phyloP scores from a whole-genome alignment of 192 early-diverging fungal species.

The Phycomyces blakesleeanus region DNA sequence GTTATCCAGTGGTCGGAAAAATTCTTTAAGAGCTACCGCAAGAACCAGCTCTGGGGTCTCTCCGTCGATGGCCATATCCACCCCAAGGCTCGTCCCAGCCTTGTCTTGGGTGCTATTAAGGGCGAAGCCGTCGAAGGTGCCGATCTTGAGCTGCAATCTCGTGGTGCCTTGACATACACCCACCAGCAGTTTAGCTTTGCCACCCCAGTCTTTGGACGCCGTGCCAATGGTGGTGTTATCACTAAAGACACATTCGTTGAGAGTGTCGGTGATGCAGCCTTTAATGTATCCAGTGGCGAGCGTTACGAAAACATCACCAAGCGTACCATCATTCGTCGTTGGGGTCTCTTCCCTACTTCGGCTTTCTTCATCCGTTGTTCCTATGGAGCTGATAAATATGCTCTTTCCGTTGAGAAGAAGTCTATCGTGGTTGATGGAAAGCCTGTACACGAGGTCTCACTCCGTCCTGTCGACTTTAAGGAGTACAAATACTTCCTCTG shows the following conservation, averaged over 20 bases:
- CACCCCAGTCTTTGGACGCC: constrained; percentile 17
- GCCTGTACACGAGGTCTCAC: constrained; percentile 3
- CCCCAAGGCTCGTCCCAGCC: constrained; percentile 2
- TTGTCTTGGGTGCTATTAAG: constrained; percentile 4
- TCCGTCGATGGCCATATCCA: constrained; percentile 24
- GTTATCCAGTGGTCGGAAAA: constrained; percentile 20
- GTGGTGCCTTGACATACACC: constrained; percentile 1
- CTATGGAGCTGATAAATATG: constrained; percentile 11
- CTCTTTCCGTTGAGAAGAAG: constrained; percentile 15
- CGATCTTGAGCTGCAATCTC: background rate
- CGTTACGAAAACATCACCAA: background rate
- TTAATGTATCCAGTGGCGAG: background rate
- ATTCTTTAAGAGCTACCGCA: background rate
- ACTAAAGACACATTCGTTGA: constrained; percentile 2
- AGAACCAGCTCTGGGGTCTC: constrained; percentile 19
- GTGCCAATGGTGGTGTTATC: background rate
- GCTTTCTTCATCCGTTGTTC: constrained; percentile 19
- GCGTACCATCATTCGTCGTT: constrained; percentile 9
- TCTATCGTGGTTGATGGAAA: background rate
- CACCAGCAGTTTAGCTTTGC: constrained; percentile 13
- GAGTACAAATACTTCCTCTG: constrained; percentile 19
- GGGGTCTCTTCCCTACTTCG: constrained; percentile 22
- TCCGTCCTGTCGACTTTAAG: constrained; percentile 10
- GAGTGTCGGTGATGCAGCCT: background rate
- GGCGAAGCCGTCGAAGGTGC: constrained; percentile 5